Percentiles rank a stretch among this genome's conserved stretches.
phyloP scores from a whole-genome alignment of 1,284 basidiomycete species.

The Ganoderma lingzhi region DNA sequence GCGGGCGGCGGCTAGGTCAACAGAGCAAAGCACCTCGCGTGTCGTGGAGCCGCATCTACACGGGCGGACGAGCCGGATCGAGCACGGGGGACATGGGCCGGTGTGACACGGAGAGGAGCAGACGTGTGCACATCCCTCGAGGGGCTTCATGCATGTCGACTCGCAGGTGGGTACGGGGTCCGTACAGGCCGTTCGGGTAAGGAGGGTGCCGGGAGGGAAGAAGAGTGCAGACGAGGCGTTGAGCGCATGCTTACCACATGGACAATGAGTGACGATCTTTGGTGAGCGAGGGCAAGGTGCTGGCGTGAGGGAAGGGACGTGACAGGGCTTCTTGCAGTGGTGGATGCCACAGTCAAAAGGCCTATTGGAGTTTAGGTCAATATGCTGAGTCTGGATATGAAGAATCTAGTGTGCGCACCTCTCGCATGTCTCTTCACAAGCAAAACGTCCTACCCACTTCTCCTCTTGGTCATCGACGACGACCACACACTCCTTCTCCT shows the following conservation, averaged over 20 bases:
- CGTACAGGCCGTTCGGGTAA: slow-evolving; percentile 67
- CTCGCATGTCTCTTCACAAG: slow-evolving; percentile 70
- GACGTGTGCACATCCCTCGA: slow-evolving; percentile 69
- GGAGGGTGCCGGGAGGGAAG: slow-evolving; percentile 45
- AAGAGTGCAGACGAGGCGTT: slow-evolving; percentile 43
- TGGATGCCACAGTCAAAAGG: slow-evolving; percentile 82
- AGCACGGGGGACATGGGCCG: slow-evolving; percentile 80
- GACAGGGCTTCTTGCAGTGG: slow-evolving; percentile 71
- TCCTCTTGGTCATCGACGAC: slow-evolving; percentile 45
- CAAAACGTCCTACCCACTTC: slow-evolving; percentile 75
- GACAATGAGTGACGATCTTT: slow-evolving; percentile 72
- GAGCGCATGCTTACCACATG: slow-evolving; percentile 79
- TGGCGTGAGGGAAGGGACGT: slow-evolving; percentile 70
- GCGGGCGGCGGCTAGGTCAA: slow-evolving; percentile 43
- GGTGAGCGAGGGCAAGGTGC: slow-evolving; percentile 81
- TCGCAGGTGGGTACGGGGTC: slow-evolving; percentile 84
- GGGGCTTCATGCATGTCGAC: slow-evolving; percentile 70
- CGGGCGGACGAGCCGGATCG: slow-evolving; percentile 68
- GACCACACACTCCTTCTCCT: slow-evolving; percentile 40
- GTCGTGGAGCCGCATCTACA: slow-evolving; percentile 84
- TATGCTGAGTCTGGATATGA: slow-evolving; percentile 4
- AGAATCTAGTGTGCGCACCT: slow-evolving; percentile 47
- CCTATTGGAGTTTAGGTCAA: slow-evolving; percentile 44
- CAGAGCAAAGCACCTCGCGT: slow-evolving; percentile 57
- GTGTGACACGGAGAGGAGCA: slow-evolving; percentile 70